Evolutionary conservation across 352 stramenopile species (phyloP).

Genomic region (Globisporangium orthogonon): DNA sequence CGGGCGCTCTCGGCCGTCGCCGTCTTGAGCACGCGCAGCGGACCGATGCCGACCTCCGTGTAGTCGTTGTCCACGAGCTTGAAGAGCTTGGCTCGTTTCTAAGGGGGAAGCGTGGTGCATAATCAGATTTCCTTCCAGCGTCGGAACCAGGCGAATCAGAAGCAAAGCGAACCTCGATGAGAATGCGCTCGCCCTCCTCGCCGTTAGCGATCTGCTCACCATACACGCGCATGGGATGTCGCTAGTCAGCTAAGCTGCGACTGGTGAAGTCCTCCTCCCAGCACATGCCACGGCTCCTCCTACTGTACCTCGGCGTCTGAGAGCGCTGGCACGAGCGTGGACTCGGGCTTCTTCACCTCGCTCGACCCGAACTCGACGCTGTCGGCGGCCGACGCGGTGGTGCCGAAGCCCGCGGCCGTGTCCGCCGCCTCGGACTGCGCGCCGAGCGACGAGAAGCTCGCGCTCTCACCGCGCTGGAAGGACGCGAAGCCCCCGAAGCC

Average conservation of each 20-base stretch:
- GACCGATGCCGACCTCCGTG: slow-evolving; percentile 67
- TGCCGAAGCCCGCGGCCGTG: slow-evolving; percentile 19
- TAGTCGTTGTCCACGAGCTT: slow-evolving; percentile 75
- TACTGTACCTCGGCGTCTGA: slow-evolving; percentile 55
- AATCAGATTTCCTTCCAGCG: too few species aligned
- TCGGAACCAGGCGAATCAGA: too few species aligned
- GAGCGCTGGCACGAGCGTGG: slow-evolving; percentile 37
- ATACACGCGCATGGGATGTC: neutral
- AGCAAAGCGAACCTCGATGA: slow-evolving; percentile 44
- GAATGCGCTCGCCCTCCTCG: slow-evolving; percentile 62
- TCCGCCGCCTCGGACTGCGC: slow-evolving; percentile 27
- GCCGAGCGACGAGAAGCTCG: slow-evolving; percentile 57
- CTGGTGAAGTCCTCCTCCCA: too few species aligned
- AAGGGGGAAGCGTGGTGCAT: too few species aligned
- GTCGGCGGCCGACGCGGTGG: slow-evolving; percentile 27
- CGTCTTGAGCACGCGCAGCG: slow-evolving; percentile 57
- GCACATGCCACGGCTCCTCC: too few species aligned
- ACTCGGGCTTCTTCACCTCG: slow-evolving; percentile 39
- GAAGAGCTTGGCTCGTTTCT: slow-evolving; percentile 80
- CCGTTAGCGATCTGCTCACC: slow-evolving; percentile 34
- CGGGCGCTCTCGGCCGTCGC: slow-evolving; percentile 29
- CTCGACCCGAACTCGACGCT: slow-evolving; percentile 42
- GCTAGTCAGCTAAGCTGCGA: neutral
- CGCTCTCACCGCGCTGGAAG: slow-evolving; percentile 33
- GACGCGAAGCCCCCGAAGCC: slow-evolving; percentile 38